These are phyloP conservation scores for Schizonepeta tenuifolia DNA, from an alignment of 257 asterid species.

Conservation along the genomic window DNA sequence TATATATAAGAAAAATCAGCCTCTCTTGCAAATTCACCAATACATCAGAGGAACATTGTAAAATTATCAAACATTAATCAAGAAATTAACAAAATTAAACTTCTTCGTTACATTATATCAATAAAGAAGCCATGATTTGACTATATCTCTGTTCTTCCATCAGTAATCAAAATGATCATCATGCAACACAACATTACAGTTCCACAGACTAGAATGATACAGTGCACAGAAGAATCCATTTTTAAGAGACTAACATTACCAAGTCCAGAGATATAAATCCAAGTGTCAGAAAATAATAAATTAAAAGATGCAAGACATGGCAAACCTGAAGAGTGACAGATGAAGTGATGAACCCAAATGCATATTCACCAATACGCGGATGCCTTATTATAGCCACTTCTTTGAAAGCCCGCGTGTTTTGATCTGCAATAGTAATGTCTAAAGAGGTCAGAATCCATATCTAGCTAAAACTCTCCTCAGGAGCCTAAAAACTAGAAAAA, in stretches of 20 bases:
- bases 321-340: conserved; percentile 67
- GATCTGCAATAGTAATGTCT: conserved; percentile 49
- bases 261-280: conserved; percentile 22
- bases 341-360: conserved; percentile 82
- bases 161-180: conserved; percentile 21
- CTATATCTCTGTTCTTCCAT: conserved; percentile 12
- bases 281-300: conserved; percentile 18
- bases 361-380: conserved; percentile 87
- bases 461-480: neutral
- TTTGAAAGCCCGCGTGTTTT: conserved; percentile 75
- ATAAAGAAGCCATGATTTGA: conserved; percentile 20
- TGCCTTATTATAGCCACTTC: conserved; percentile 85
- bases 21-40: conserved; percentile 1
- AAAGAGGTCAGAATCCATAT: conserved; percentile 27
- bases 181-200: conserved; percentile 23
- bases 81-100: conserved; percentile 4
- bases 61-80: conserved; percentile 15
- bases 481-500: conserved; percentile 23
- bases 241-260: conserved; percentile 2
- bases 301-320: conserved; percentile 23
- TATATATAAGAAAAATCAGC: neutral
- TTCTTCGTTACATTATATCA: neutral
- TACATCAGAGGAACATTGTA: neutral
- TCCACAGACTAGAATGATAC: conserved; percentile 18
- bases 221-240: conserved; percentile 2